Evolutionary conservation across 352 stramenopile genomes (phyloP), one percentile per base, ranked within the genome.

Genomic region (Phytophthora macrochlamydospora): DNA sequence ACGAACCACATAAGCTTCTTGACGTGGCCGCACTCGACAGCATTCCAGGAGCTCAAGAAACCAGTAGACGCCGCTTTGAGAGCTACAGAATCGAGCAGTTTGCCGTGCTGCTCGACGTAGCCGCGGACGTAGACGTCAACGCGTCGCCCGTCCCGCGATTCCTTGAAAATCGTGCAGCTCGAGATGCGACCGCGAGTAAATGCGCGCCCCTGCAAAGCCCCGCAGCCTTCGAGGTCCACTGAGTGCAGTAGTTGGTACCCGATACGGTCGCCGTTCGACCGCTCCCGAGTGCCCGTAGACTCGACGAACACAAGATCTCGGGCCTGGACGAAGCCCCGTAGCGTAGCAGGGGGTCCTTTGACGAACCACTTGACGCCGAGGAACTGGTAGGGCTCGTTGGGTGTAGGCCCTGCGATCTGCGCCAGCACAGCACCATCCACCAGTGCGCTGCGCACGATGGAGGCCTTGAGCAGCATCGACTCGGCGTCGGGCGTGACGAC

Each of bases 351-450:
- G 18, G 66, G 69, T 29, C 62, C 73, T 35, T 84, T 85, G 13
- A 85, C 65, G 56, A 83, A 64, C 79, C 76, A 85, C 51, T 87
- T 83, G 67, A 87, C 49, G 4, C 76, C 76, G 2, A 87, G 64
- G 57, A 85, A 84, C 0, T 70, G 61, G 45, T 72, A 86, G 14
- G 75, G 78, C 12, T 86, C 62, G 2, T 67, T 48, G 1, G 56
- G 60, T 1, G 62, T 77, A 6, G 73, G 78, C 7, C 58, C 56
- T 18, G 70, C 45, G 51, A 85, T 74, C 40, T 73, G 51, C 0
- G 66, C 51, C 42, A 83, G 54, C 42, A 86, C 60, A 2, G 80
- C 68, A 29, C 69, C 69, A 58, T 88, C 76, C 4, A 81, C 59
- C 1, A 87, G 43, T 0, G 68, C 59, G 29, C 67, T 77, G 14